Evolutionary conservation across 257 asterid genomes (phyloP).

Genomic region (Rauvolfia tetraphylla): DNA sequence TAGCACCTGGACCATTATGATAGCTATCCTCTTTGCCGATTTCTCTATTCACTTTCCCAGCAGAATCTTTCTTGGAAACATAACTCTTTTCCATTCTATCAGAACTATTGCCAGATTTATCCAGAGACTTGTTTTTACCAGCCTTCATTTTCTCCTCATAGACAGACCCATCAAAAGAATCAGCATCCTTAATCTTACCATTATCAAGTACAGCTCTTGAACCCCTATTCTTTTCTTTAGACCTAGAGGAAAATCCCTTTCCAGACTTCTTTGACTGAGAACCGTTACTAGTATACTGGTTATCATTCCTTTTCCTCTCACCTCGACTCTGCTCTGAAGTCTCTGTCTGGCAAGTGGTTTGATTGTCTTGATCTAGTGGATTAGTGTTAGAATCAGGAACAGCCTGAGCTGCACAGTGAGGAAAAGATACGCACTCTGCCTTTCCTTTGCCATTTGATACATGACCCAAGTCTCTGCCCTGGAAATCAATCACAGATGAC

Average conservation of each 20-base stretch:
- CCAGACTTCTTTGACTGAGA: slow-evolving; percentile 53
- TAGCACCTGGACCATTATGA: slow-evolving; percentile 32
- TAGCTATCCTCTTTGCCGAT: slow-evolving; percentile 43
- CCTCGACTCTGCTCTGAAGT: slow-evolving; percentile 40
- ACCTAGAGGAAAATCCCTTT: slow-evolving; percentile 54
- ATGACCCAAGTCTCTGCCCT: slow-evolving; percentile 24
- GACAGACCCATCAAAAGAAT: slow-evolving; percentile 39
- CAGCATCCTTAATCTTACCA: slow-evolving; percentile 38
- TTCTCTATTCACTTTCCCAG: slow-evolving; percentile 48
- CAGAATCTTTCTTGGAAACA: slow-evolving; percentile 47
- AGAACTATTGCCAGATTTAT: slow-evolving; percentile 41
- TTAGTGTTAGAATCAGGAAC: slow-evolving; percentile 27
- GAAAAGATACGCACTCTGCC: slow-evolving; percentile 22
- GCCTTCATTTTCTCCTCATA: slow-evolving; percentile 58
- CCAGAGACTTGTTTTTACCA: slow-evolving; percentile 53
- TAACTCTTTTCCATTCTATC: slow-evolving; percentile 42
- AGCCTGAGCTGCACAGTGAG: slow-evolving; percentile 21
- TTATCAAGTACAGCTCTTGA: slow-evolving; percentile 49
- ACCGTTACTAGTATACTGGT: slow-evolving; percentile 40
- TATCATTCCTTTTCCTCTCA: slow-evolving; percentile 36
- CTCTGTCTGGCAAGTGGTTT: slow-evolving; percentile 30
- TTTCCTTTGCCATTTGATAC: slow-evolving; percentile 18
- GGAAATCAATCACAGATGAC: slow-evolving; percentile 28
- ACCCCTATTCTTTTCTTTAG: slow-evolving; percentile 51
- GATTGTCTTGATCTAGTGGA: slow-evolving; percentile 36